phyloP scores from a whole-genome alignment of 306 rosid species.

The Urtica urens region DNA sequence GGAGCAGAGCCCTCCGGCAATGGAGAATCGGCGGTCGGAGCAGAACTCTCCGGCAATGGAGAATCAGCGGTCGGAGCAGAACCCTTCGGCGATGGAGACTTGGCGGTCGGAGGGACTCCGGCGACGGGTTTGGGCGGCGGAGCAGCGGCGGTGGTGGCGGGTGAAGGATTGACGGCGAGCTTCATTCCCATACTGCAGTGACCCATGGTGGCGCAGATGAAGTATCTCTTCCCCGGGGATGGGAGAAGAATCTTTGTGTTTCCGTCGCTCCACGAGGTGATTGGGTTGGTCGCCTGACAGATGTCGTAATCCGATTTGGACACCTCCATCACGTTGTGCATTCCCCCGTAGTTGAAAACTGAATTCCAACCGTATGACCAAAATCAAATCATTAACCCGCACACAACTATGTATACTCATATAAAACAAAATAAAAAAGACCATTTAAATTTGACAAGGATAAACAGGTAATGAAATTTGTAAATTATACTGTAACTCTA shows the following conservation, averaged over 20 bases:
- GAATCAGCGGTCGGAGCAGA: slow-evolving; percentile 21
- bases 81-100: not conserved
- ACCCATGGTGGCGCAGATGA: slow-evolving; percentile 62
- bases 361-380: too few species aligned
- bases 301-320: slow-evolving; percentile 55
- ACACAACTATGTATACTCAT: too few species aligned
- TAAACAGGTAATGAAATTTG: too few species aligned
- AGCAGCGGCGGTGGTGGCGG: slow-evolving; percentile 28
- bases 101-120: slow-evolving; percentile 17
- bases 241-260: slow-evolving; percentile 47
- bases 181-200: slow-evolving; percentile 81
- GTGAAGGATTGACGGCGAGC: slow-evolving; percentile 53
- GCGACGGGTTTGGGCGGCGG: slow-evolving; percentile 32
- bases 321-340: slow-evolving; percentile 70
- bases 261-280: slow-evolving; percentile 48
- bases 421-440: too few species aligned
- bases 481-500: too few species aligned
- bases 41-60: slow-evolving; percentile 21
- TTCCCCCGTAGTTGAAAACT: slow-evolving; percentile 60
- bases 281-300: slow-evolving; percentile 41
- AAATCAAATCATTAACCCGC: not conserved
- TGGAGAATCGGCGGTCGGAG: slow-evolving; percentile 4
- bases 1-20: not conserved
- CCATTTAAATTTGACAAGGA: not conserved
- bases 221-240: slow-evolving; percentile 63